Percentiles rank a stretch among this genome's conserved stretches.
phyloP scores from a whole-genome alignment of 2,329 filamentous ascomycete genomes.

The Cryphonectria nitschkei region DNA sequence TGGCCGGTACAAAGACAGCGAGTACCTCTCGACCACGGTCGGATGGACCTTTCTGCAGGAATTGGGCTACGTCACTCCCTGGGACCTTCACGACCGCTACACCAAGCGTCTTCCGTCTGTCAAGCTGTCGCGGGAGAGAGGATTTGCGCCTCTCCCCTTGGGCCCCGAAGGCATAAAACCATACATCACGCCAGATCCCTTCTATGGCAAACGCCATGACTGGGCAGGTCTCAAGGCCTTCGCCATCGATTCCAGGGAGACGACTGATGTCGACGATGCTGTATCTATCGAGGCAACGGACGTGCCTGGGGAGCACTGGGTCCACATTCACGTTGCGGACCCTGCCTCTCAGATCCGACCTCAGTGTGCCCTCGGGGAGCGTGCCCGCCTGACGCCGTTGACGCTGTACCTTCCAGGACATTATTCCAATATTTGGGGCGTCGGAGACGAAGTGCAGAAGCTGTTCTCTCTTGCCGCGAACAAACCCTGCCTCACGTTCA shows the following conservation, averaged over 20 bases:
- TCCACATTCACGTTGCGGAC: constrained; percentile 79
- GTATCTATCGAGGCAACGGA: constrained; percentile 69
- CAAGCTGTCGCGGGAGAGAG: constrained; percentile 46
- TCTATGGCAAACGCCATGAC: constrained; percentile 57
- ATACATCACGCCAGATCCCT: constrained; percentile 43
- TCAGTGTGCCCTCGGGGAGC: constrained; percentile 59
- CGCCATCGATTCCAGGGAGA: constrained; percentile 70
- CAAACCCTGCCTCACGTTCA: constrained; percentile 64
- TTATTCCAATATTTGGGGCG: constrained; percentile 58
- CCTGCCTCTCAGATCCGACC: constrained; percentile 71
- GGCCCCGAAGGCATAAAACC: constrained; percentile 28
- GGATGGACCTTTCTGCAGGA: constrained; percentile 76
- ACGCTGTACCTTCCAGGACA: constrained; percentile 65
- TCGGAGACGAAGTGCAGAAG: constrained; percentile 39
- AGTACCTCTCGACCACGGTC: constrained; percentile 49
- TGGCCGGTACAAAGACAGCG: constrained; percentile 59
- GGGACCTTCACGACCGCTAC: constrained; percentile 70
- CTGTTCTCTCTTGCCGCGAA: constrained; percentile 58
- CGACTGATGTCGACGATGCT: constrained; percentile 78
- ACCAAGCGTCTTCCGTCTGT: constrained; percentile 57
- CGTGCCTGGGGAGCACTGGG: constrained; percentile 64
- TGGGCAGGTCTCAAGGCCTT: constrained; percentile 66
- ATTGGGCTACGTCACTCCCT: constrained; percentile 70
- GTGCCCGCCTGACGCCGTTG: constrained; percentile 63
- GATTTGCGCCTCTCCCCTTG: constrained; percentile 43